Conservation (phyloP, 768 basidiomycete species). For the Butyriboletus loyo region DNA sequence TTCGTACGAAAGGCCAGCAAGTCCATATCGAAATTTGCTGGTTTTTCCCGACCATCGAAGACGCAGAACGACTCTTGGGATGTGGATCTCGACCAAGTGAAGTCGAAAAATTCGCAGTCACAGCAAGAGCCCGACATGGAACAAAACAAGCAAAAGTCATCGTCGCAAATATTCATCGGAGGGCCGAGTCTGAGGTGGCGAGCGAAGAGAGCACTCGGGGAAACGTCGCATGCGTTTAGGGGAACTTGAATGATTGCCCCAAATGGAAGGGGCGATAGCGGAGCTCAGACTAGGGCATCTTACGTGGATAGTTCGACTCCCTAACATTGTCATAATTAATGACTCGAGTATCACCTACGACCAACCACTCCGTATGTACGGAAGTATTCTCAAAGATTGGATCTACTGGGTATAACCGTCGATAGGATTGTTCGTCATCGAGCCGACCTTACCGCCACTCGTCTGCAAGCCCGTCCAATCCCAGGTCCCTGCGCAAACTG, state of each 20-base stretch:
- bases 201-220: background rate
- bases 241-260: background rate
- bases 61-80: background rate
- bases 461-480: conserved; percentile 46
- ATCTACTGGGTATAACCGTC: conserved; percentile 31
- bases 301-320: too few relatives aligned
- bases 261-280: conserved; percentile 4
- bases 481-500: conserved; percentile 40
- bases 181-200: background rate
- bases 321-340: background rate
- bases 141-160: conserved; percentile 7
- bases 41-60: background rate
- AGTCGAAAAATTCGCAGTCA: background rate
- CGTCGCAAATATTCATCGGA: conserved; percentile 8
- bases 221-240: background rate
- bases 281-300: background rate
- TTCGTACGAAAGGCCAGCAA: background rate
- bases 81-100: conserved; percentile 5
- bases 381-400: background rate
- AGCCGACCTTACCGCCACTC: conserved; percentile 44
- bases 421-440: conserved; percentile 31
- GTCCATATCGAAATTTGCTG: background rate
- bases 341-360: background rate
- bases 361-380: too few relatives aligned
- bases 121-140: background rate